Conservation (phyloP, 495 filamentous ascomycete genomes). For the Lentithecium fluviatile region DNA sequence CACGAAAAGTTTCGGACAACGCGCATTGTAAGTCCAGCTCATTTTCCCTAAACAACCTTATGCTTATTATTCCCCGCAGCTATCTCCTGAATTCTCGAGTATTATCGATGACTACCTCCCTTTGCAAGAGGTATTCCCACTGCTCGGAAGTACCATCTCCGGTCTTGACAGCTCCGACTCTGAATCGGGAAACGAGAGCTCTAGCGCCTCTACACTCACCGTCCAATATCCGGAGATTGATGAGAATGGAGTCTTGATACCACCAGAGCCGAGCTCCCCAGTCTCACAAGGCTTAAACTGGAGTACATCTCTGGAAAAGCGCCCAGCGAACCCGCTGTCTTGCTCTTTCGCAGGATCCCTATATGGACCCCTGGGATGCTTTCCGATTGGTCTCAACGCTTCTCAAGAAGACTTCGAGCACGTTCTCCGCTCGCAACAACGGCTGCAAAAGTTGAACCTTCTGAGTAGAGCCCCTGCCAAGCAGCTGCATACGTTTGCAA, state of each 20-base stretch:
- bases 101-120: conserved; percentile 30
- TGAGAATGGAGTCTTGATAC: conserved; percentile 31
- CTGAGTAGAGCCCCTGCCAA: conserved; percentile 47
- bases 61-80: conserved; percentile 3
- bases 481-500: conserved; percentile 28
- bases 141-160: conserved; percentile 20
- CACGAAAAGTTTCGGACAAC: conserved; percentile 56
- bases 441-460: conserved; percentile 48
- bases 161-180: conserved; percentile 25
- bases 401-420: conserved; percentile 49
- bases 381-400: conserved; percentile 54
- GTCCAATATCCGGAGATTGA: conserved; percentile 35
- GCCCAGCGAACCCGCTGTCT: conserved; percentile 51
- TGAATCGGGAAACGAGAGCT: conserved; percentile 19
- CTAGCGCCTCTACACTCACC: conserved; percentile 29
- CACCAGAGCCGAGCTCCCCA: conserved; percentile 1
- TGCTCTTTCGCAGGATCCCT: conserved; percentile 49
- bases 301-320: conserved; percentile 27
- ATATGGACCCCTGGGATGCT: conserved; percentile 55
- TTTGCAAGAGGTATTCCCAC: conserved; percentile 24
- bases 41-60: not conserved
- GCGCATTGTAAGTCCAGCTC: conserved; percentile 34
- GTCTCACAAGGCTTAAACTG: conserved; percentile 27
- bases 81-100: conserved; percentile 26
- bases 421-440: conserved; percentile 52